Percentiles rank a stretch among this genome's conserved stretches.
Conservation (phyloP, 192 early-diverging fungal species). For the Chytriomyces sp. region DNA sequence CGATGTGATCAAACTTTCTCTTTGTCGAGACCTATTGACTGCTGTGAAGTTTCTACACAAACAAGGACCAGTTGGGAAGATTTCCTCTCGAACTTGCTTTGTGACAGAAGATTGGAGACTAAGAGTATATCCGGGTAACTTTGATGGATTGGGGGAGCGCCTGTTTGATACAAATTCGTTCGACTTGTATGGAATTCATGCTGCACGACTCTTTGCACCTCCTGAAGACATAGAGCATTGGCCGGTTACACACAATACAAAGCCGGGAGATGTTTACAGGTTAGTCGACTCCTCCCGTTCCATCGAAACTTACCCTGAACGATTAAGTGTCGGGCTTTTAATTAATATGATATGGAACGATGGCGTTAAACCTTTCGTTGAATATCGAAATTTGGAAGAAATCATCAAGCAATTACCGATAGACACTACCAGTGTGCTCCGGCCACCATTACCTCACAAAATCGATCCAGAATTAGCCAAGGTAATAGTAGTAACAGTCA, state of each 20-base stretch:
- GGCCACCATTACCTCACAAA: not conserved
- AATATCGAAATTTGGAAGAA: not conserved
- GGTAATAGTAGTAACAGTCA: too few relatives aligned
- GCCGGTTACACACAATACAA: not conserved
- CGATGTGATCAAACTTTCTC: slow-evolving; percentile 17
- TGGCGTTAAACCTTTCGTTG: slow-evolving; percentile 10
- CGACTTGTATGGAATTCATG: slow-evolving; percentile 5
- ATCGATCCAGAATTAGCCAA: not conserved
- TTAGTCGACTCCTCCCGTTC: not conserved
- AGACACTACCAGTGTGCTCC: not conserved
- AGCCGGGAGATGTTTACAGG: slow-evolving; percentile 30
- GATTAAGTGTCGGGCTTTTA: not conserved
- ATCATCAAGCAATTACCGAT: not conserved
- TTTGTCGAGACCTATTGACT: slow-evolving; percentile 20
- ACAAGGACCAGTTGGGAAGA: not conserved
- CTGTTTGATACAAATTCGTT: not conserved
- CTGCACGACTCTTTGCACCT: not conserved
- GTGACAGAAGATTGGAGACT: slow-evolving; percentile 26
- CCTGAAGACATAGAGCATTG: slow-evolving; percentile 9
- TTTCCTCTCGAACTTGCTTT: slow-evolving; percentile 2
- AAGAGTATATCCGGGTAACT: slow-evolving; percentile 16
- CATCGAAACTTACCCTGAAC: not conserved
- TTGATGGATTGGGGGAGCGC: not conserved
- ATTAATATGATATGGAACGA: slow-evolving; percentile 24
- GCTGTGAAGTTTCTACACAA: slow-evolving; percentile 8